Evolutionary conservation across 1,284 basidiomycete species (phyloP).

Genomic region (Rhodotorula sp.): DNA sequence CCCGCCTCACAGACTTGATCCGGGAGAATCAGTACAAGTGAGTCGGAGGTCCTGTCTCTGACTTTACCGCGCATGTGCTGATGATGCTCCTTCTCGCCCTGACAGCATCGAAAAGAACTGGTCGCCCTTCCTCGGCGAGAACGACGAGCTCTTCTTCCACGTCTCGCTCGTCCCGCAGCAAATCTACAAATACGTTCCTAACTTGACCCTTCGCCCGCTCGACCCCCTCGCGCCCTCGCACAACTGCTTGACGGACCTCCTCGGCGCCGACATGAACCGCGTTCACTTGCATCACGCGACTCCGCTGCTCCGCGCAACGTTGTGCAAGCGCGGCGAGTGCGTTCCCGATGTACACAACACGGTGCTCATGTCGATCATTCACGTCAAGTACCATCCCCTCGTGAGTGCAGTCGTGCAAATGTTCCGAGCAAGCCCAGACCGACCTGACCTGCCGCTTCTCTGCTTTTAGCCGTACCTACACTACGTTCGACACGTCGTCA

Average conservation of each 20-base stretch:
- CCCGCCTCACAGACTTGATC: constrained; percentile 20
- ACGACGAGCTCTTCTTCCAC: constrained; percentile 39
- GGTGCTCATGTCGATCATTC: constrained; percentile 35
- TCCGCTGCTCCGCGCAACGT: constrained; percentile 30
- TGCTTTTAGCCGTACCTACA: constrained; percentile 24
- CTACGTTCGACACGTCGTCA: constrained; percentile 35
- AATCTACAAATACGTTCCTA: constrained; percentile 32
- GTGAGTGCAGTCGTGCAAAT: constrained; percentile 6
- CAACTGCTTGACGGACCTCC: constrained; percentile 32
- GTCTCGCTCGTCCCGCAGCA: constrained; percentile 35
- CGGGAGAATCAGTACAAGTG: constrained; percentile 19
- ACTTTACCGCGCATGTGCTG: not conserved
- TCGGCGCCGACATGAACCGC: constrained; percentile 36
- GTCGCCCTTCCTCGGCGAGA: constrained; percentile 20
- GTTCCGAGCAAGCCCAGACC: too few species aligned
- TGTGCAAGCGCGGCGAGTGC: constrained; percentile 37
- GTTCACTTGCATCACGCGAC: constrained; percentile 36
- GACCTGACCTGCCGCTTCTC: too few species aligned
- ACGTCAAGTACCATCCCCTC: constrained; percentile 34
- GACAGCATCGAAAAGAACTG: constrained; percentile 34
- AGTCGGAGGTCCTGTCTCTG: not conserved
- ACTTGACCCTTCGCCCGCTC: constrained; percentile 30
- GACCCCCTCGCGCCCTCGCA: constrained; percentile 26
- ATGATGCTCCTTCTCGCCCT: too few species aligned
- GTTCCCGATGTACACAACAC: constrained; percentile 34